Evolutionary conservation across 805 yeast genomes (phyloP).

Genomic region (Kodamaea neixiangensis): DNA sequence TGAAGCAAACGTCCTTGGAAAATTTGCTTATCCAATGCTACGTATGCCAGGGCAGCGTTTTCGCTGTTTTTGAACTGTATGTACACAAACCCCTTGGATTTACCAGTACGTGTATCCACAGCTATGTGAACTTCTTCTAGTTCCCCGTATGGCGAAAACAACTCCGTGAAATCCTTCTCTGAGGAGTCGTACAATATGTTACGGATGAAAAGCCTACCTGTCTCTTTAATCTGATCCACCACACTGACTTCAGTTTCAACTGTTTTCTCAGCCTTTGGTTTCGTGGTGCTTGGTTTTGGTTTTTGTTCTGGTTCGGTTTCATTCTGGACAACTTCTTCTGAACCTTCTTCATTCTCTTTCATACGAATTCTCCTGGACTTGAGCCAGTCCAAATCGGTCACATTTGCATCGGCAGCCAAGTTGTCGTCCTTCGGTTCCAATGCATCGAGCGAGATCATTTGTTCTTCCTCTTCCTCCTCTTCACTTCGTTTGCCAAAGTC

Average conservation of each 20-base stretch:
- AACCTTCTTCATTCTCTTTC: slow-evolving; percentile 28
- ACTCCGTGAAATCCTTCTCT: slow-evolving; percentile 70
- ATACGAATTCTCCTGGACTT: slow-evolving; percentile 73
- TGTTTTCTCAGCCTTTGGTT: neutral
- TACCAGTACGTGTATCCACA: slow-evolving; percentile 83
- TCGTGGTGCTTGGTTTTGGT: neutral
- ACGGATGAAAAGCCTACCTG: slow-evolving; percentile 86
- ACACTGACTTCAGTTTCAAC: slow-evolving; percentile 28
- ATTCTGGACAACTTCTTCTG: slow-evolving; percentile 4
- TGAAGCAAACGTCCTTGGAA: slow-evolving; percentile 94
- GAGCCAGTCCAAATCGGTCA: slow-evolving; percentile 88
- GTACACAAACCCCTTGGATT: slow-evolving; percentile 91
- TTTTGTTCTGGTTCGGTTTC: slow-evolving; percentile 14
- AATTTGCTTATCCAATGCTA: slow-evolving; percentile 77
- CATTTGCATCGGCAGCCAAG: slow-evolving; percentile 48
- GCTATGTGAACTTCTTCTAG: slow-evolving; percentile 92
- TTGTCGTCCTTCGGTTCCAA: slow-evolving; percentile 12
- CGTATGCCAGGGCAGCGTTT: slow-evolving; percentile 77
- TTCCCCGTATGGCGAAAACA: slow-evolving; percentile 69
- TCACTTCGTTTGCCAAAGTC: slow-evolving; percentile 37
- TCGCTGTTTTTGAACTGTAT: slow-evolving; percentile 66
- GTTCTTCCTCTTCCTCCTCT: slow-evolving; percentile 39
- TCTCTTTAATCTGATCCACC: slow-evolving; percentile 53
- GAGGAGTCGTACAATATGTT: slow-evolving; percentile 78
- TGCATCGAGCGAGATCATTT: slow-evolving; percentile 39